Base-by-base conservation (phyloP, 768 basidiomycete species). In the Leccinum rimulosum region DNA sequence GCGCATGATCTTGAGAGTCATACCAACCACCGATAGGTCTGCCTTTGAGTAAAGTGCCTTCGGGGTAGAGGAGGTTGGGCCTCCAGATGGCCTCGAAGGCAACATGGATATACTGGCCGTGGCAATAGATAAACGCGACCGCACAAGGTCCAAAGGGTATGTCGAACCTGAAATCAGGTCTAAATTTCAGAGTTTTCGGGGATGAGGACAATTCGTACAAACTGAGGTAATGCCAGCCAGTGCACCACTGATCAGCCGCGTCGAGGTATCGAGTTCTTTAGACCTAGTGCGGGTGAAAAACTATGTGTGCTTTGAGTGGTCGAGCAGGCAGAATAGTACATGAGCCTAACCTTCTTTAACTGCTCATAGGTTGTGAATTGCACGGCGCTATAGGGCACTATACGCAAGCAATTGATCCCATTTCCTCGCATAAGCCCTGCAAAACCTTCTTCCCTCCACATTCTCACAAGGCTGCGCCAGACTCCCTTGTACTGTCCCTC, bases 201-300 rank as follows among this genome's bases (percentile, higher is more conserved):
- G 56, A 58, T 30, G 35, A 55, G 50, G 28, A 31, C 53, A 33
- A 51, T 51, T 84, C 91, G 69, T 68, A 94, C 94, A 91, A 62
- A 99, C 96, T 60, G 93, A 95, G 9, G 91, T 90, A 62, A 98
- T 91, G 28, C 96, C 96, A 52, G 96, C 96, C 12, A 96, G 76
- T 19, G 93, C 94, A 62, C 96, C 96, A 56, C 91, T 87, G 1
- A 85, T 77, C 45, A 99, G 78, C 57, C 96, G 84, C 63, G 89
- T 88, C 1, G 90, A 91, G 47, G 95, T 98, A 75, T 97, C 93
- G 17, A 99, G 81, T 63, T 88, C 82, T 68, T 77, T 86, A 12
- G 85, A 78, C 14, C 93, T 89, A 68, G 84, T 77, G 36, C 71
- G 68, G 22, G 88, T 86, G 75, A 96, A 89, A 78, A 87, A 80